A percentile compares a stretch with the other conserved stretches of the same genome.
phyloP scores from a whole-genome alignment of 495 filamentous ascomycete genomes.

The Daldinia decipiens region DNA sequence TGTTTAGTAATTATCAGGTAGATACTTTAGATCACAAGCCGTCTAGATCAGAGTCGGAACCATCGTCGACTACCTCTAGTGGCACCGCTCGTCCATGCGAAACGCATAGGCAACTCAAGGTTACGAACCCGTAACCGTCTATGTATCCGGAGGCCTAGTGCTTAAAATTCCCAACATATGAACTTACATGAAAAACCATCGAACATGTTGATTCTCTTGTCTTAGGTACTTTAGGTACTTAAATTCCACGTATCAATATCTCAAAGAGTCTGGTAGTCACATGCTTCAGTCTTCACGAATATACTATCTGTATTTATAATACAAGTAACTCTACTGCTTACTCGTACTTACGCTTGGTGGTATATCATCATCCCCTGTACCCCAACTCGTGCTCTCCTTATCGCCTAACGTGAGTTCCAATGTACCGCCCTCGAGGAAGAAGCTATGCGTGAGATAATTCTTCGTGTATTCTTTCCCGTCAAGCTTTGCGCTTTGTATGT shows the following conservation, averaged over 20 bases:
- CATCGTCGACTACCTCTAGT: not conserved
- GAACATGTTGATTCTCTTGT: not conserved
- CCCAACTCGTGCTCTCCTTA: conserved; percentile 71
- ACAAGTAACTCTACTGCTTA: conserved; percentile 4
- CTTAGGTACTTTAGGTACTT: not conserved
- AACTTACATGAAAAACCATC: not conserved
- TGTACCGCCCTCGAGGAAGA: conserved; percentile 71
- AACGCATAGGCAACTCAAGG: not conserved
- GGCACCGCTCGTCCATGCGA: not conserved
- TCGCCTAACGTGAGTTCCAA: conserved; percentile 69
- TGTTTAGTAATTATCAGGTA: not conserved
- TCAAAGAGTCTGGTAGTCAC: not conserved
- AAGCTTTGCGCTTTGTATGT: conserved; percentile 71
- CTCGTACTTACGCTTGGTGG: conserved; percentile 62
- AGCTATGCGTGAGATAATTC: conserved; percentile 73
- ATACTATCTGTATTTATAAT: not conserved
- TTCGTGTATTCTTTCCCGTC: conserved; percentile 69
- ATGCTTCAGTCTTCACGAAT: not conserved
- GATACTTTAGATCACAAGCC: not conserved
- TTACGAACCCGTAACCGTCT: not conserved
- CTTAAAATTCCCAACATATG: not conserved
- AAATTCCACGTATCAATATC: not conserved
- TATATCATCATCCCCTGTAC: conserved; percentile 66
- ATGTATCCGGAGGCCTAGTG: not conserved
- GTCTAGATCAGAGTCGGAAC: not conserved